These are phyloP conservation scores for Verticillium nubilum DNA, from an alignment of 2,329 filamentous ascomycete genomes.

Conservation along the genomic window DNA sequence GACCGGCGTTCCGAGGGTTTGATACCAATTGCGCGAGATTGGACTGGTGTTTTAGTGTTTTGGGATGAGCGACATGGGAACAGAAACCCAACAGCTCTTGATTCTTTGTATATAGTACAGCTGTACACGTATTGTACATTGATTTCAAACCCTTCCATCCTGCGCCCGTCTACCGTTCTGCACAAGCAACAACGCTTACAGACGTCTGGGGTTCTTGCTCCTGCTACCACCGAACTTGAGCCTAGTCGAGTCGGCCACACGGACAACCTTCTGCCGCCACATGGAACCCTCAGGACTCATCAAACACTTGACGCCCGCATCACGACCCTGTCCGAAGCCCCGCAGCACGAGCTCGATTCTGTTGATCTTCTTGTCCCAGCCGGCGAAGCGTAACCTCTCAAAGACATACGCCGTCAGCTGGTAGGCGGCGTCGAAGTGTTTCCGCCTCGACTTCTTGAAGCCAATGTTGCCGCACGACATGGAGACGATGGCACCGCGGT, in stretches of 20 bases:
- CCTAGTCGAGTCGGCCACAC: slow-evolving; percentile 79
- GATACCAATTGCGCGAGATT: not conserved
- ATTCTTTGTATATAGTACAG: slow-evolving; percentile 21
- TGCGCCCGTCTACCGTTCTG: not conserved
- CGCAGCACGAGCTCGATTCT: slow-evolving; percentile 74
- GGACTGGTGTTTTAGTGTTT: slow-evolving; percentile 2
- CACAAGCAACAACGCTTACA: slow-evolving; percentile 34
- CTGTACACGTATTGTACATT: slow-evolving; percentile 30
- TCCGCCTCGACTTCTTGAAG: slow-evolving; percentile 77
- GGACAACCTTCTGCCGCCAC: slow-evolving; percentile 68
- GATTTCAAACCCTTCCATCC: not conserved
- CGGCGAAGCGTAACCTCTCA: slow-evolving; percentile 76
- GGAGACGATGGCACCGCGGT: slow-evolving; percentile 72
- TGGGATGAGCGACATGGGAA: not conserved
- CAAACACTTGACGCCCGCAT: slow-evolving; percentile 85
- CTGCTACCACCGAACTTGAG: slow-evolving; percentile 95
- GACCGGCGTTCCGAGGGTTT: slow-evolving; percentile 1
- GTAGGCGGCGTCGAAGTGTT: slow-evolving; percentile 86
- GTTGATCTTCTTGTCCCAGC: slow-evolving; percentile 69
- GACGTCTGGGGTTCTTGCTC: slow-evolving; percentile 75
- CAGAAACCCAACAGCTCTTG: not conserved
- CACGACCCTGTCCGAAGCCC: slow-evolving; percentile 81
- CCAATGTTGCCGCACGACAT: slow-evolving; percentile 83
- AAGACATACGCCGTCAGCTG: slow-evolving; percentile 82
- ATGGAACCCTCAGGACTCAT: slow-evolving; percentile 78